These are phyloP conservation scores for Yamadazyma triangularis DNA, from an alignment of 1,139 yeast genomes.

Conservation along the genomic window DNA sequence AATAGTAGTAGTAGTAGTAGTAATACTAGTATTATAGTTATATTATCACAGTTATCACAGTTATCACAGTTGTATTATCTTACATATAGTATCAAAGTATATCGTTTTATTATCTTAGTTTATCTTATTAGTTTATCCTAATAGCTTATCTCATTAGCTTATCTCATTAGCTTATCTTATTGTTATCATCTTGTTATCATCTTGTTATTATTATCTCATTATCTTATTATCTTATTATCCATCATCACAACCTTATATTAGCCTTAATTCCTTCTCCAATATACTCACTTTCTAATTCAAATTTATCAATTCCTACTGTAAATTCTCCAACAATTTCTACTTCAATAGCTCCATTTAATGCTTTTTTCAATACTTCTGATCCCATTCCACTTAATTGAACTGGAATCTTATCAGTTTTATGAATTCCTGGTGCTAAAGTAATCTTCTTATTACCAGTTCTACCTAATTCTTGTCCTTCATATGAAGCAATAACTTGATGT, in stretches of 20 bases:
- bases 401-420: conserved; percentile 43
- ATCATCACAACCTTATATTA: conserved; percentile 37
- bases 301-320: conserved; percentile 31
- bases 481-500: conserved; percentile 41
- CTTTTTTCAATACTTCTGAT: conserved; percentile 42
- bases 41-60: too few relatives aligned
- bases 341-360: conserved; percentile 45
- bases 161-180: too few relatives aligned
- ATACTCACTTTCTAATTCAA: conserved; percentile 36
- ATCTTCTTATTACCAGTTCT: conserved; percentile 32
- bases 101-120: too few relatives aligned
- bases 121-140: too few relatives aligned
- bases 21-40: too few relatives aligned
- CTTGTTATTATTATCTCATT: too few relatives aligned
- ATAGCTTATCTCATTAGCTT: too few relatives aligned
- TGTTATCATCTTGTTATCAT: too few relatives aligned
- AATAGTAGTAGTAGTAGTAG: too few relatives aligned
- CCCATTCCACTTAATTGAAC: conserved; percentile 45
- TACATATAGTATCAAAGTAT: too few relatives aligned
- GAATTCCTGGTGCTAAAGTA: conserved; percentile 46
- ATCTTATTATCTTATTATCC: too few relatives aligned
- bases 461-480: conserved; percentile 44
- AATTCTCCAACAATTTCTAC: conserved; percentile 45
- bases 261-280: conserved; percentile 34
- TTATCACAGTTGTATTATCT: too few relatives aligned